Percentiles rank a stretch among this genome's conserved stretches.
Evolutionary conservation across 495 filamentous ascomycete genomes (phyloP).

Genomic region (Aspergillus hancockii): DNA sequence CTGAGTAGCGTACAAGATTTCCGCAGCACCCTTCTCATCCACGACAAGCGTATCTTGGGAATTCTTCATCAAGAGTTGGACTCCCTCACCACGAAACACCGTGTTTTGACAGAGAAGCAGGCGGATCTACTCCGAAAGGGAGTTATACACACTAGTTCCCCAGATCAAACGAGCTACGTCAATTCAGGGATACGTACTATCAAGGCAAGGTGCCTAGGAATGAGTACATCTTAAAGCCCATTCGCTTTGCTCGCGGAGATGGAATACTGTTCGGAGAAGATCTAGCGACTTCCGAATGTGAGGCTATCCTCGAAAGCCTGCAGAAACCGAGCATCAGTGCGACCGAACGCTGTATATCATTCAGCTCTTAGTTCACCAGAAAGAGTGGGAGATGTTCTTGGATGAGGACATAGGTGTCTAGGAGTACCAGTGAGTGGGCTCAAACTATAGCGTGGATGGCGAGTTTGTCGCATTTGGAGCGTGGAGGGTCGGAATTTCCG

Average conservation of each 20-base stretch:
- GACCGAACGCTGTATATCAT: neutral
- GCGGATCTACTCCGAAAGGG: neutral
- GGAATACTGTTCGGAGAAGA: neutral
- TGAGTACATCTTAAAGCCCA: neutral
- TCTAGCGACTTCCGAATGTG: neutral
- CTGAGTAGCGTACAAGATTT: neutral
- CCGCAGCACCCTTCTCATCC: neutral
- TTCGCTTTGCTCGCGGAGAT: neutral
- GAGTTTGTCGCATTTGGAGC: neutral
- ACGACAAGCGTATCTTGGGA: neutral
- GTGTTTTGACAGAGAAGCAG: neutral
- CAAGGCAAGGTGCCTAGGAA: neutral
- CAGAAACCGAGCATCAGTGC: neutral
- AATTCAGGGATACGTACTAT: neutral
- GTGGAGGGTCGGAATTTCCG: neutral
- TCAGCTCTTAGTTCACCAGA: neutral
- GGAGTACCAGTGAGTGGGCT: neutral
- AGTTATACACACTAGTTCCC: neutral
- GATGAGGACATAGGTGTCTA: neutral
- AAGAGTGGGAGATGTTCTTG: neutral
- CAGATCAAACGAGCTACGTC: neutral
- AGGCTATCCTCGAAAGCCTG: neutral
- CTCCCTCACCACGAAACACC: neutral
- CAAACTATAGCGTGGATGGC: neutral
- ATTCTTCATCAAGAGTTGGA: conserved; percentile 1